phyloP scores from a whole-genome alignment of 2,329 filamentous ascomycete genomes.

The Sporothrix brasiliensis region DNA sequence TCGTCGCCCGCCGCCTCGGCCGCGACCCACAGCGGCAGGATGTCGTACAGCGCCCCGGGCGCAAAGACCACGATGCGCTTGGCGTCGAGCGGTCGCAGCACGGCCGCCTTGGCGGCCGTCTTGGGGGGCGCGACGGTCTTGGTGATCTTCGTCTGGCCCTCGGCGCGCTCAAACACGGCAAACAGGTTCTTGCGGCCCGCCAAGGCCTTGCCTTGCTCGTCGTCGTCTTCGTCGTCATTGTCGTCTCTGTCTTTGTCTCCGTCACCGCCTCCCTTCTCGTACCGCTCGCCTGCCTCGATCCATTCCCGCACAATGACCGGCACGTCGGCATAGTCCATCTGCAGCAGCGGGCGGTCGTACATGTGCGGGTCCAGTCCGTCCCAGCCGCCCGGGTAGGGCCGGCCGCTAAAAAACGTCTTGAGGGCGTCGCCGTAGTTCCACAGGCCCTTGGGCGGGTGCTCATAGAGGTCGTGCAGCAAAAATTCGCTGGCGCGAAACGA shows the following conservation, averaged over 20 bases:
- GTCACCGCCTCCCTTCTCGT: background rate
- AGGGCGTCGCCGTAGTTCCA: constrained; percentile 47
- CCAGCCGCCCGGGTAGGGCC: constrained; percentile 57
- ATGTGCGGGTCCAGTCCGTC: constrained; percentile 56
- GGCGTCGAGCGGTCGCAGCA: constrained; percentile 41
- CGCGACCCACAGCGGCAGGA: constrained; percentile 55
- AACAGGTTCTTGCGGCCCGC: constrained; percentile 45
- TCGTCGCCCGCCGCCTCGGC: constrained; percentile 29
- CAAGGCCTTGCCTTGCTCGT: background rate
- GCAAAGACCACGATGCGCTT: constrained; percentile 54
- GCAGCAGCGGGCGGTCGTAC: constrained; percentile 51
- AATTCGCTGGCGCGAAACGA: constrained; percentile 48
- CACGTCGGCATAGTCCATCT: constrained; percentile 51
- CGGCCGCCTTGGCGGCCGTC: constrained; percentile 39
- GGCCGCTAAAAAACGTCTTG: constrained; percentile 46
- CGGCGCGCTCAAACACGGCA: constrained; percentile 47
- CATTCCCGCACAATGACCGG: constrained; percentile 52
- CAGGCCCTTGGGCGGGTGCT: constrained; percentile 46
- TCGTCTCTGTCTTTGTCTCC: background rate
- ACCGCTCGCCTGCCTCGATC: constrained; percentile 46
- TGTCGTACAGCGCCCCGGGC: constrained; percentile 55
- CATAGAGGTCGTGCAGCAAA: constrained; percentile 50
- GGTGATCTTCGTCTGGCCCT: constrained; percentile 46
- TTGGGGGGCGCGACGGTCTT: constrained; percentile 43
- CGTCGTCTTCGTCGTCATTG: background rate